Conservation (phyloP, 331 rosid genomes). For the Erythrophleum ivorense region DNA sequence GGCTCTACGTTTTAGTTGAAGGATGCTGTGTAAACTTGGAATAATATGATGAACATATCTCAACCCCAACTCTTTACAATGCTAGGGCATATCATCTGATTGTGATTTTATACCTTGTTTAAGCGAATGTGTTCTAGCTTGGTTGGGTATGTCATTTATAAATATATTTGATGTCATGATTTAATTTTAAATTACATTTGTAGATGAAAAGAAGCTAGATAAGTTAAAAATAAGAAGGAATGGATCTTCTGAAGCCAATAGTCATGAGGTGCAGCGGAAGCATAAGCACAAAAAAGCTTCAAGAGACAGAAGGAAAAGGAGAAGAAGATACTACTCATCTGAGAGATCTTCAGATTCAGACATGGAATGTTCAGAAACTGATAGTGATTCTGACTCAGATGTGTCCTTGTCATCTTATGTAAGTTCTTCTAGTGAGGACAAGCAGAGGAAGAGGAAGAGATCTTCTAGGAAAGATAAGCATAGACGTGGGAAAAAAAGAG, state of each 20-base stretch:
- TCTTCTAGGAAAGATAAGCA: constrained; percentile 72
- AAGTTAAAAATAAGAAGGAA: constrained; percentile 30
- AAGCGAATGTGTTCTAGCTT: not conserved
- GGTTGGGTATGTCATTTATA: not conserved
- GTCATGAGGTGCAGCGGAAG: constrained; percentile 59
- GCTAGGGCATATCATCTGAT: not conserved
- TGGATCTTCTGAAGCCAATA: constrained; percentile 56
- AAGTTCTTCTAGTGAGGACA: constrained; percentile 86
- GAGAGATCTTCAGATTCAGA: constrained; percentile 84
- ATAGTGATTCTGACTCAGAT: constrained; percentile 81
- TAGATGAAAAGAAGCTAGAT: constrained; percentile 66
- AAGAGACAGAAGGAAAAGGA: constrained; percentile 71
- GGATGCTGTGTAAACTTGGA: not conserved
- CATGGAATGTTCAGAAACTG: constrained; percentile 70
- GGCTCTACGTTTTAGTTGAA: constrained; percentile 1
- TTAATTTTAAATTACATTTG: not conserved
- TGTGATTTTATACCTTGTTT: not conserved
- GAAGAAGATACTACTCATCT: constrained; percentile 63
- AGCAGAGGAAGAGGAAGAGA: constrained; percentile 80
- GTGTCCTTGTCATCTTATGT: constrained; percentile 68
- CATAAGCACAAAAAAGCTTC: constrained; percentile 72
- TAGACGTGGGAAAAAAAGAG: constrained; percentile 71
- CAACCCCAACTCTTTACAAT: not conserved
- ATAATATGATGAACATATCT: not conserved
- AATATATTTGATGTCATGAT: constrained; percentile 7